Percentiles rank a stretch among this genome's conserved stretches.
Evolutionary conservation across 495 filamentous ascomycete genomes (phyloP).

Genomic region (Corynascus novoguineensis): DNA sequence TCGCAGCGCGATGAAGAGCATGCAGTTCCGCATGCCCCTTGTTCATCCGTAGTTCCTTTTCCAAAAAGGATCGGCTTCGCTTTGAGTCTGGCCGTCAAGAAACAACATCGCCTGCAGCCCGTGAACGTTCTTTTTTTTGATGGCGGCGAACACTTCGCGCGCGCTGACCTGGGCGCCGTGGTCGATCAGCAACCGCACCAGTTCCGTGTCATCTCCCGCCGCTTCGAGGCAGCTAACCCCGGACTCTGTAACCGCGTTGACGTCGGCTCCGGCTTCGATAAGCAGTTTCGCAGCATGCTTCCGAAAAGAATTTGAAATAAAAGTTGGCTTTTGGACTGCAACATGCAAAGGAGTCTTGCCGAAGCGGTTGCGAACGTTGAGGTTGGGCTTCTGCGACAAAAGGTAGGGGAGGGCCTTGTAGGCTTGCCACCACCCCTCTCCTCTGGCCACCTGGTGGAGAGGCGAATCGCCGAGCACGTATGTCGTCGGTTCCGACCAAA

Average conservation of each 20-base stretch:
- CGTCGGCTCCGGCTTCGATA: conserved; percentile 13
- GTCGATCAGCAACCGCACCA: conserved; percentile 3
- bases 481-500: neutral
- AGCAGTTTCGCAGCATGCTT: conserved; percentile 15
- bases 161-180: neutral
- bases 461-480: conserved; percentile 22
- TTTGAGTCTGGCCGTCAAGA: neutral
- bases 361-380: conserved; percentile 29
- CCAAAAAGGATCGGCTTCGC: neutral
- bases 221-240: conserved; percentile 4
- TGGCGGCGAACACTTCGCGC: neutral
- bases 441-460: conserved; percentile 36
- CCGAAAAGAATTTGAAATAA: conserved; percentile 11
- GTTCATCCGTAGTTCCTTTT: neutral
- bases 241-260: neutral
- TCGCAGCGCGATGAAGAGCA: conserved; percentile 12
- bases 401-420: conserved; percentile 41
- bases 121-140: neutral
- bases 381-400: conserved; percentile 37
- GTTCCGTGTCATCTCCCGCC: conserved; percentile 1
- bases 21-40: neutral
- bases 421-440: conserved; percentile 41
- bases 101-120: conserved; percentile 1
- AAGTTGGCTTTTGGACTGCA: conserved; percentile 32
- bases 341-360: conserved; percentile 40